These are phyloP conservation scores for Boeremia lycopersici DNA, from an alignment of 2,329 filamentous ascomycete species.

Conservation along the genomic window DNA sequence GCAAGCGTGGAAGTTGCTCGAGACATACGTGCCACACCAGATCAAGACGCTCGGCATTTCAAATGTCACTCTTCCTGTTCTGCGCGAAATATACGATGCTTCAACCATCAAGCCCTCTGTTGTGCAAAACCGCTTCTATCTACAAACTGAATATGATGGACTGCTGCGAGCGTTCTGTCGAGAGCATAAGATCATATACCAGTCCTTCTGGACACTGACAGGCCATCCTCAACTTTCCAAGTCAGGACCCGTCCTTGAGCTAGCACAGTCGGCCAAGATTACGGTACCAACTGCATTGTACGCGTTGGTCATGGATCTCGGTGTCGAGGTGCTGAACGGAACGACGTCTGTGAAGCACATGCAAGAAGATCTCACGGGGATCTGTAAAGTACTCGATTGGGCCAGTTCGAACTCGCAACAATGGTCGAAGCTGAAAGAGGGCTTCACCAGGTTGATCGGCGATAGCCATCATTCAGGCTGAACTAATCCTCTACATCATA, in stretches of 20 bases:
- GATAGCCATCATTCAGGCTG: neutral
- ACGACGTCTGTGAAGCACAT: conserved; percentile 60
- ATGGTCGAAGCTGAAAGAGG: conserved; percentile 49
- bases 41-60: conserved; percentile 76
- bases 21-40: conserved; percentile 67
- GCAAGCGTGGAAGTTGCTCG: conserved; percentile 69
- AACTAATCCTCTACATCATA: no score
- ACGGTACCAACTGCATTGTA: conserved; percentile 60
- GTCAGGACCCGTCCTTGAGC: conserved; percentile 54
- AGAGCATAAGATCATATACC: conserved; percentile 60
- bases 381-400: conserved; percentile 51
- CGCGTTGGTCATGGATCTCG: conserved; percentile 60
- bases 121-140: conserved; percentile 78
- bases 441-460: neutral
- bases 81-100: conserved; percentile 59
- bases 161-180: conserved; percentile 63
- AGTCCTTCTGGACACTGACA: conserved; percentile 67
- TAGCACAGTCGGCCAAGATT: conserved; percentile 56
- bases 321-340: conserved; percentile 61
- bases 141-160: conserved; percentile 63
- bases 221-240: conserved; percentile 61
- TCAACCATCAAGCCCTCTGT: conserved; percentile 62
- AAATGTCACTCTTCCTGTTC: conserved; percentile 66
- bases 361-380: conserved; percentile 57
- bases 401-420: conserved; percentile 52